These are phyloP conservation scores for Calonectria pteridis DNA, from an alignment of 2,329 filamentous ascomycete genomes.

Conservation along the genomic window DNA sequence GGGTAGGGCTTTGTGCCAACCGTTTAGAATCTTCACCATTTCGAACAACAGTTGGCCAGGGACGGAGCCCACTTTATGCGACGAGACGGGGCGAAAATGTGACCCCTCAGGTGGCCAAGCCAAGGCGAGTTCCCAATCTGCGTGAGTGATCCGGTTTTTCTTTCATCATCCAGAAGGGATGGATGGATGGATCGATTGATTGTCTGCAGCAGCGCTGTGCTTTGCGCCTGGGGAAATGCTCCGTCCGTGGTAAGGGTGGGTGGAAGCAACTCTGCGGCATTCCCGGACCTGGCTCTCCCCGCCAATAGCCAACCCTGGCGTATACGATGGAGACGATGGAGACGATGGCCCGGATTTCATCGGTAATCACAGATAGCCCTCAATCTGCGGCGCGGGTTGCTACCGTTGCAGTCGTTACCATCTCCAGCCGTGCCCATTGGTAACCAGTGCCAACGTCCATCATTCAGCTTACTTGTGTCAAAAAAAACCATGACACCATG, in stretches of 20 bases:
- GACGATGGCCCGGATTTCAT: not conserved
- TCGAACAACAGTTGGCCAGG: not conserved
- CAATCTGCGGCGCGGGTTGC: not conserved
- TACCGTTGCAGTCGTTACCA: not conserved
- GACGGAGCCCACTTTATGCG: not conserved
- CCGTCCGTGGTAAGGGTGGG: not conserved
- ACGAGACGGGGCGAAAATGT: not conserved
- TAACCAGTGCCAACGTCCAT: not conserved
- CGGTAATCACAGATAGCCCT: not conserved
- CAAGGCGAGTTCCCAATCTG: not conserved
- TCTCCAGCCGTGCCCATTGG: not conserved
- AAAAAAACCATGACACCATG: not conserved
- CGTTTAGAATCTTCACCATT: not conserved
- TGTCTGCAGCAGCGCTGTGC: not conserved
- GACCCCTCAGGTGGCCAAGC: not conserved
- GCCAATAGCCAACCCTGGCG: not conserved
- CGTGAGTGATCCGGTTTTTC: not conserved
- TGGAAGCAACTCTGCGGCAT: not conserved
- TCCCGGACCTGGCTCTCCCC: not conserved
- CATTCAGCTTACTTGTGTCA: not conserved
- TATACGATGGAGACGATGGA: too few species aligned
- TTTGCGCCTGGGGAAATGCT: not conserved
- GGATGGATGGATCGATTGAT: too few species aligned
- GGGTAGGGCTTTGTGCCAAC: not conserved
- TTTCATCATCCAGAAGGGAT: too few species aligned